Conservation (phyloP, 768 basidiomycete genomes). For the Pleurotus djamor region DNA sequence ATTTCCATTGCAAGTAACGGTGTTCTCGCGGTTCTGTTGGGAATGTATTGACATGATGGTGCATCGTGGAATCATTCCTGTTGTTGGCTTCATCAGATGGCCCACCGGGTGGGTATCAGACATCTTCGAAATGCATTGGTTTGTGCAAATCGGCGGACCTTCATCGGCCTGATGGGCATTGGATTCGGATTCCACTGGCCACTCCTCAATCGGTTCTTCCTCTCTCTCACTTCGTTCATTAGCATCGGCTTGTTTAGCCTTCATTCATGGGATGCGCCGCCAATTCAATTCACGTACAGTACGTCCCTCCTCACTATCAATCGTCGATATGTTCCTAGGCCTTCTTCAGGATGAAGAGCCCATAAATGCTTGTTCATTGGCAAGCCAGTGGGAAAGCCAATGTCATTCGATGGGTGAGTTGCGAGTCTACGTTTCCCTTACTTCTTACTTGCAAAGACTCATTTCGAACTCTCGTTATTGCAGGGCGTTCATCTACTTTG, state of each 20-base stretch:
- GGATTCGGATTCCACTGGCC: not conserved
- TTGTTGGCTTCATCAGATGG: slow-evolving; percentile 3
- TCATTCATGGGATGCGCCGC: slow-evolving; percentile 3
- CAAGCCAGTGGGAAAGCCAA: not conserved
- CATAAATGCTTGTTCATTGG: not conserved
- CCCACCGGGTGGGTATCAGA: not conserved
- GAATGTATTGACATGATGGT: not conserved
- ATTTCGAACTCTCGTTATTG: too few species aligned
- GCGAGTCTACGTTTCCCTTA: too few species aligned
- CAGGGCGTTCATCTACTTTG: too few species aligned
- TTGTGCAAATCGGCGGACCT: not conserved
- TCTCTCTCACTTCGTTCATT: not conserved
- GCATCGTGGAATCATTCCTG: slow-evolving; percentile 1
- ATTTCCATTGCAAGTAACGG: too few species aligned
- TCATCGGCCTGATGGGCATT: not conserved
- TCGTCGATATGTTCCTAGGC: not conserved
- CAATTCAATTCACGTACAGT: not conserved
- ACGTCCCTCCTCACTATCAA: not conserved
- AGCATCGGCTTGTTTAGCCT: not conserved
- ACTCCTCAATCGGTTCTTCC: not conserved
- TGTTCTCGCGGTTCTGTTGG: too few species aligned
- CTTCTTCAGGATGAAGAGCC: not conserved
- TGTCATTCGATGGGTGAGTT: not conserved
- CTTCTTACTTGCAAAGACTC: too few species aligned
- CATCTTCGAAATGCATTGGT: not conserved